phyloP scores from a whole-genome alignment of 345 rosid species.

The Murraya koenigii region DNA sequence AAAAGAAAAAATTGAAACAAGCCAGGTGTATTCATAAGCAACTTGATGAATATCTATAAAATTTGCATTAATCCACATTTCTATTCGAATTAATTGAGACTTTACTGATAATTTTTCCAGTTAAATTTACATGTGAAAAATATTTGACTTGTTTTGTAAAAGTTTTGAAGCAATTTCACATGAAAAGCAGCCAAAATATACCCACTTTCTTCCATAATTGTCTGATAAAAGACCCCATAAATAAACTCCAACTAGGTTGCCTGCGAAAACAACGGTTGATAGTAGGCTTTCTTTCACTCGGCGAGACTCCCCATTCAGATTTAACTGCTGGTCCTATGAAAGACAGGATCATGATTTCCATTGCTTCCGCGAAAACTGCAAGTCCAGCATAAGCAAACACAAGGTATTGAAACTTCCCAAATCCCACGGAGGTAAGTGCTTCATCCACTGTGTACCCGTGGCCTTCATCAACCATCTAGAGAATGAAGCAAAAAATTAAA shows the following conservation, averaged over 20 bases:
- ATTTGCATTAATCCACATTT: too few relatives aligned
- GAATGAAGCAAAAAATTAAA: neutral
- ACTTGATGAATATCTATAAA: too few relatives aligned
- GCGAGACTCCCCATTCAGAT: conserved; percentile 4
- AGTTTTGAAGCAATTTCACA: neutral
- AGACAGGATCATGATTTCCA: conserved; percentile 9
- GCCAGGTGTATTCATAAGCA: neutral
- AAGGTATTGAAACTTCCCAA: neutral
- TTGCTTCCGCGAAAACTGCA: neutral
- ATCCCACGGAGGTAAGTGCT: neutral
- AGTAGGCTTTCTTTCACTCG: neutral
- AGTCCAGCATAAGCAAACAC: conserved; percentile 2
- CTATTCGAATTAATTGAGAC: too few relatives aligned
- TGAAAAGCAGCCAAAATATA: neutral
- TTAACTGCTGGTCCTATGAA: neutral
- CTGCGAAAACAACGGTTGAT: neutral
- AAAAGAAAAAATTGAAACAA: neutral
- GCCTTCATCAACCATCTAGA: neutral
- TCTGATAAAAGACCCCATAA: conserved; percentile 7
- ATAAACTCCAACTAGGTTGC: neutral
- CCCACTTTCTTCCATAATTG: neutral
- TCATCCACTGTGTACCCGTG: neutral
- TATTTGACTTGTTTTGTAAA: neutral
- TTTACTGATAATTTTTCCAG: too few relatives aligned
- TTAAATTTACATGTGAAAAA: too few relatives aligned